Base-by-base conservation (phyloP, 192 early-diverging fungal species). In the Coemansia sp. region DNA sequence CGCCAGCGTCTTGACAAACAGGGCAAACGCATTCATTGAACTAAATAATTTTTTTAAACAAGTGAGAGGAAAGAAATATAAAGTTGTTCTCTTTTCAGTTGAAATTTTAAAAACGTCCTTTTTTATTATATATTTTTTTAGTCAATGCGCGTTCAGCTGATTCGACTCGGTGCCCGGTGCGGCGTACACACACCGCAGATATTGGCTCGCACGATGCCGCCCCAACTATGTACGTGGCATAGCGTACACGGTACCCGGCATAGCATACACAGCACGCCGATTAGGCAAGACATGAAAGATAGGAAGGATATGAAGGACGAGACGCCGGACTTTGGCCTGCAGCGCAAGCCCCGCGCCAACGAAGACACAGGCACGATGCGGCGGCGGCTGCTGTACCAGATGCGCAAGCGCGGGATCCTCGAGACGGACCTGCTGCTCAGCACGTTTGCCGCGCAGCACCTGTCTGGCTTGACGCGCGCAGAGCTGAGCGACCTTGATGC, bases 321-420 rank as follows among this genome's bases (percentile, higher is more conserved):
- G n/a, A n/a, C n/a, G n/a, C n/a, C n/a, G n/a, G n/a, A n/a, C n/a
- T n/a, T n/a, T 9, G 73, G 66, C 0, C 58, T 71, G 16, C 60
- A 77, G 65, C 77, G 67, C 29, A 70, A 64, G 29, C 71, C 80
- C 23, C 86, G 90, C 0, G 67, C 69, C 1, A 61, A 83, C 64
- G 95, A 97, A 72, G 58, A 84, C 10, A 53, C 86, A 4, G 81
- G 88, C 18, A 83, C 78, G 5, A 93, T 92, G 77, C 85, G 89
- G 6, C 86, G 90, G 5, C 87, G 96, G 5, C 80, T 98, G 7
- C 62, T 89, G 23, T 98, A 92, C 64, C 86, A 89, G 56, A 87
- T 89, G 47, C 88, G 96, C 35, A 98, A 98, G 67, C 79, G 96
- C 18, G 95, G 96, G 19, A 98, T 96, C 44, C 85, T 97, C 12